Percentiles rank a stretch among this genome's conserved stretches.
phyloP scores from a whole-genome alignment of 2,329 filamentous ascomycete genomes.

The Exophiala bonariae region DNA sequence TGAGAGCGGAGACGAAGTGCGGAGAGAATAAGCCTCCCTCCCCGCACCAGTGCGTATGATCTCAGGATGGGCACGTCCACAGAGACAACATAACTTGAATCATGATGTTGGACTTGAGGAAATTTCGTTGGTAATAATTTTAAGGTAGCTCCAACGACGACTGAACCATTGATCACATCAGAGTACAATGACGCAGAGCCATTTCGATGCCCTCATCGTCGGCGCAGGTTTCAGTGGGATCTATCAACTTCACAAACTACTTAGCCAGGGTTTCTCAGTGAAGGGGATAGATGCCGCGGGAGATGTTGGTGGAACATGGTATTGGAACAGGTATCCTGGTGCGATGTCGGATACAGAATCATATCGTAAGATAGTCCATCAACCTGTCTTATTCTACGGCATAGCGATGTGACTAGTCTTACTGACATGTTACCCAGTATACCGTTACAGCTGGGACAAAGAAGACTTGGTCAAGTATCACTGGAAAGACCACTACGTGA shows the following conservation, averaged over 20 bases:
- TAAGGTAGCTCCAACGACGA: too few species aligned
- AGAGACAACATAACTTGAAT: too few species aligned
- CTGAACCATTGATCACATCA: too few species aligned
- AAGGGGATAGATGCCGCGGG: constrained; percentile 54
- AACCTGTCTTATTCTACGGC: too few species aligned
- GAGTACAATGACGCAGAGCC: too few species aligned
- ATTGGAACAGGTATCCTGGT: constrained; percentile 39
- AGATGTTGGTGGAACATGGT: constrained; percentile 39
- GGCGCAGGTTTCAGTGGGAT: constrained; percentile 42
- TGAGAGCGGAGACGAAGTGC: too few species aligned
- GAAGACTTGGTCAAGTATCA: constrained; percentile 8
- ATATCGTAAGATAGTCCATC: background rate
- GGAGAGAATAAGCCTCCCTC: too few species aligned
- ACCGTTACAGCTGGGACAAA: constrained; percentile 12
- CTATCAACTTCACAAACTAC: constrained; percentile 53
- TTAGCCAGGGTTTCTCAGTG: constrained; percentile 48
- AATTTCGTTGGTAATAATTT: too few species aligned
- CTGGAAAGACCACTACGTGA: constrained; percentile 39
- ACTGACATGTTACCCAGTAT: background rate
- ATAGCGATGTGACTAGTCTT: too few species aligned
- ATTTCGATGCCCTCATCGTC: constrained; percentile 28
- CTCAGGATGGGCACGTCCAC: too few species aligned
- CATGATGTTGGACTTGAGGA: too few species aligned
- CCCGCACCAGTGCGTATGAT: too few species aligned
- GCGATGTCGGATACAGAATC: constrained; percentile 29